Evolutionary conservation across 208 protist species (phyloP), one percentile per base, ranked within the genome.

Genomic region (Zelonia costaricensis): DNA sequence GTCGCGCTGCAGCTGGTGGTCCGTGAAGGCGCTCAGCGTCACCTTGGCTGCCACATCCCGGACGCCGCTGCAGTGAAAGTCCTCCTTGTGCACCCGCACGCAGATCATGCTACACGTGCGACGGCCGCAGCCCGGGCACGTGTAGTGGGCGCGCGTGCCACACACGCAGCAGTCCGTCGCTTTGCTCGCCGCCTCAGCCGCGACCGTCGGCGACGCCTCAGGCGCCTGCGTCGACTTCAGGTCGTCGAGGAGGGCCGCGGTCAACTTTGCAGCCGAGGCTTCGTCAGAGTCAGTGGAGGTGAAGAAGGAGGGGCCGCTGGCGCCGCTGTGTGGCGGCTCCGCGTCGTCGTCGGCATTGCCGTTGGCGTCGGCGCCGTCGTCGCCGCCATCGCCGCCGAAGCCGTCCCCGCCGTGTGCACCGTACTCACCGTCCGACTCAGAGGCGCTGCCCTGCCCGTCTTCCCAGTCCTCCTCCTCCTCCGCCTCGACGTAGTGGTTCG

Each of bases 91-190:
- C 10, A 83, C 67, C 0, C 83, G 79, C 36, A 96, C 79, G 57
- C 90, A 96, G 4, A 64, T 87, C 23, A 91, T 72, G 57, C 83
- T 84, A 63, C 90, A 96, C 10, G 86, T 92, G 5, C 83, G 65
- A 4, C 74, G 72, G 3, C 62, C 75, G 55, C 90, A 96, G 12
- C 79, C 74, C 0, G 90, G 86, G 63, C 90, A 96, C 13, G 85
- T 87, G 68, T 96, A 96, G 6, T 79, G 13, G 10, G 86, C 62
- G 10, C 35, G 45, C 1, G 66, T 43, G 4, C 76, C 75, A 49
- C 90, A 96, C 6, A 93, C 62, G 58, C 83, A 93, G 62, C 90
- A 96, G 3, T 43, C 28, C 27, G 39, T 33, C 3, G 31, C 18
- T 20, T 60, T 68, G 8, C 20, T 23, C 23, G n/a, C 1, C 8